These are phyloP conservation scores for Garcileccinum viscosum DNA, from an alignment of 1,284 basidiomycete genomes.

Conservation along the genomic window DNA sequence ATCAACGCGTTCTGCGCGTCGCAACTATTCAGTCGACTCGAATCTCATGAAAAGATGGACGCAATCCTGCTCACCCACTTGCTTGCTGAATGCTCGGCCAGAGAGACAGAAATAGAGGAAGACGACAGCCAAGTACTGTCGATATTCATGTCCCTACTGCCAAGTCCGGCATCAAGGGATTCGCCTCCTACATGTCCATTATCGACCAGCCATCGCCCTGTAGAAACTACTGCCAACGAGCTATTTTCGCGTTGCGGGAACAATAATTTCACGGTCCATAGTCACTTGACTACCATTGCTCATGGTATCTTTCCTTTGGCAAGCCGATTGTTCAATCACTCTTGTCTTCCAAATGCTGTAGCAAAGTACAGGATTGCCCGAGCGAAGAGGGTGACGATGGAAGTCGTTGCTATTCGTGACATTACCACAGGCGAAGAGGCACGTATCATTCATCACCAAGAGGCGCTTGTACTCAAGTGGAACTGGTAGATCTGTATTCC, in stretches of 20 bases:
- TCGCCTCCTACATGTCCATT: slow-evolving; percentile 43
- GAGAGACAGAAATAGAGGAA: slow-evolving; percentile 6
- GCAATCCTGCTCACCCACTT: slow-evolving; percentile 68
- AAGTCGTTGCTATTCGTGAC: slow-evolving; percentile 64
- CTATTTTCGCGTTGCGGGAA: slow-evolving; percentile 71
- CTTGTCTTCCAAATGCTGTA: slow-evolving; percentile 75
- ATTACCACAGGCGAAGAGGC: slow-evolving; percentile 70
- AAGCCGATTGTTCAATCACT: slow-evolving; percentile 79
- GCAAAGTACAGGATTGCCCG: slow-evolving; percentile 58
- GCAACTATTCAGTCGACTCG: slow-evolving; percentile 51
- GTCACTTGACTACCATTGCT: slow-evolving; percentile 67
- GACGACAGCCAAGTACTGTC: slow-evolving; percentile 38
- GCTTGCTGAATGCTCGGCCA: slow-evolving; percentile 48
- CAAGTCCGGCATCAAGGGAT: slow-evolving; percentile 42
- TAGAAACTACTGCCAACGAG: slow-evolving; percentile 46
- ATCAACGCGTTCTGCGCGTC: slow-evolving; percentile 55
- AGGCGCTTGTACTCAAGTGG: slow-evolving; percentile 1
- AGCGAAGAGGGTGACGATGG: slow-evolving; percentile 54
- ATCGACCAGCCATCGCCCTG: slow-evolving; percentile 32
- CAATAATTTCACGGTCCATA: slow-evolving; percentile 79
- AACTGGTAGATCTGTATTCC: slow-evolving; percentile 65
- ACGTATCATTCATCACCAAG: slow-evolving; percentile 8
- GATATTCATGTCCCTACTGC: slow-evolving; percentile 59
- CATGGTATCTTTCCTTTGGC: slow-evolving; percentile 77
- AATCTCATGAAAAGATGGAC: slow-evolving; percentile 61